phyloP scores from a whole-genome alignment of 129 eudicot species.

The Flaveria trinervia region DNA sequence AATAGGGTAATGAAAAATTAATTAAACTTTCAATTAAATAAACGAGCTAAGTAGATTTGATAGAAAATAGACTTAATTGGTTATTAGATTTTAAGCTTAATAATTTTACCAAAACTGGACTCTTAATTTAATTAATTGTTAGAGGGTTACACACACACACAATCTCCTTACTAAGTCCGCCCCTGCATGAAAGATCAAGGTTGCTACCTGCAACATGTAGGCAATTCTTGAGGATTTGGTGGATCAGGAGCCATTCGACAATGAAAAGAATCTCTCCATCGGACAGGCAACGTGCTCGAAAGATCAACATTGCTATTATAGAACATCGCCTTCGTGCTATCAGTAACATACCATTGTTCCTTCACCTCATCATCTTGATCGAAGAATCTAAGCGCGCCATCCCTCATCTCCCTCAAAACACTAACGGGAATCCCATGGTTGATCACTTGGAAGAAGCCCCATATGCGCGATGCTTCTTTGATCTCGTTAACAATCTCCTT shows the following conservation, averaged over 20 bases:
- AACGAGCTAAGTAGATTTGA: no score
- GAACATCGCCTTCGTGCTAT: constrained; percentile 29
- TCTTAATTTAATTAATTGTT: no score
- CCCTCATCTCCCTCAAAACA: constrained; percentile 47
- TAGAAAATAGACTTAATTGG: no score
- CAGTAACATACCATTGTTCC: constrained; percentile 51
- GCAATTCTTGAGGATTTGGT: constrained; percentile 48
- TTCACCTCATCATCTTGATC: constrained; percentile 57
- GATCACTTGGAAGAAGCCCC: constrained; percentile 61
- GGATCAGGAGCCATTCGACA: constrained; percentile 44
- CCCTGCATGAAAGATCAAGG: no score
- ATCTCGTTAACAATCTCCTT: constrained; percentile 31
- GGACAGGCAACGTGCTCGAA: constrained; percentile 41
- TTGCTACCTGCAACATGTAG: constrained; percentile 59
- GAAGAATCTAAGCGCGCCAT: constrained; percentile 45
- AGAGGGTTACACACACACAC: no score
- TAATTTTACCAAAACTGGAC: no score
- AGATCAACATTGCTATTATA: constrained; percentile 55
- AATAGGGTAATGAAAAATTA: no score
- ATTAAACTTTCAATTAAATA: no score
- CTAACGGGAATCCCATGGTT: constrained; percentile 50
- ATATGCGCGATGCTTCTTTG: constrained; percentile 33
- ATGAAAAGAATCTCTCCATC: constrained; percentile 67
- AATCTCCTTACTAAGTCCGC: no score
- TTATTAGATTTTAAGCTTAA: no score